A percentile compares a stretch with the other conserved stretches of the same genome.
Evolutionary conservation across 1,284 basidiomycete species (phyloP).

Genomic region (Mycosarcoma maydis): DNA sequence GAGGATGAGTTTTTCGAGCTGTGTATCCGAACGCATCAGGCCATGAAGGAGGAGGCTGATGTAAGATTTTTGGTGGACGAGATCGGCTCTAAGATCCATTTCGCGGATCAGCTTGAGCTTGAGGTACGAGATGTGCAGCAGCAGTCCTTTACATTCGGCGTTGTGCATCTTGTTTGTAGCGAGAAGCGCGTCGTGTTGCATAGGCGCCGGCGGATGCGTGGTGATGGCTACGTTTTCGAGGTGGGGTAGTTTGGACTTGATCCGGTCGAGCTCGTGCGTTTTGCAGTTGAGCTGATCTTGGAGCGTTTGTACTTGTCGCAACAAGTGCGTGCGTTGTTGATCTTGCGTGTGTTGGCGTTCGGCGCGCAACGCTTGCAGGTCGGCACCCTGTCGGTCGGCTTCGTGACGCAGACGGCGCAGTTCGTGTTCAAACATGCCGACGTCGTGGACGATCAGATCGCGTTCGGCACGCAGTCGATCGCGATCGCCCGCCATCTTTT

Average conservation of each 20-base stretch:
- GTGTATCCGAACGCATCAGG: slow-evolving; percentile 17
- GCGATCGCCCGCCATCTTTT: slow-evolving; percentile 39
- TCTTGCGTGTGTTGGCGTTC: slow-evolving; percentile 35
- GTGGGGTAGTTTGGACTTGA: slow-evolving; percentile 36
- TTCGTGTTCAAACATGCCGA: slow-evolving; percentile 49
- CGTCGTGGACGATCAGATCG: slow-evolving; percentile 47
- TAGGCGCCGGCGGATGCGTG: no score
- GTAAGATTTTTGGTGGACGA: slow-evolving; percentile 81
- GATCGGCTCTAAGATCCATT: slow-evolving; percentile 78
- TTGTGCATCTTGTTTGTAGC: slow-evolving; percentile 72
- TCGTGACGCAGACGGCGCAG: slow-evolving; percentile 40
- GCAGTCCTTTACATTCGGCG: slow-evolving; percentile 84
- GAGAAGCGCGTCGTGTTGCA: slow-evolving; percentile 19
- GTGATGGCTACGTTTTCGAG: no score
- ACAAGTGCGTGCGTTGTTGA: slow-evolving; percentile 20
- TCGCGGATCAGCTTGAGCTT: slow-evolving; percentile 91
- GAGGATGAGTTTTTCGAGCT: slow-evolving; percentile 29
- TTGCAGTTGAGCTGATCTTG: slow-evolving; percentile 39
- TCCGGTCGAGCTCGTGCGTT: slow-evolving; percentile 23
- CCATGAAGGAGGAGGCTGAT: slow-evolving; percentile 35
- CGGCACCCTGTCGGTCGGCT: slow-evolving; percentile 44
- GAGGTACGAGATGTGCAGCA: slow-evolving; percentile 88
- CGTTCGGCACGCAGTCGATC: slow-evolving; percentile 46
- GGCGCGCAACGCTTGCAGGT: slow-evolving; percentile 41
- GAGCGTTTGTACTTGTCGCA: slow-evolving; percentile 26